Base-by-base conservation (phyloP, 78 protist genomes). In the Dictyostelium firmibasis region DNA sequence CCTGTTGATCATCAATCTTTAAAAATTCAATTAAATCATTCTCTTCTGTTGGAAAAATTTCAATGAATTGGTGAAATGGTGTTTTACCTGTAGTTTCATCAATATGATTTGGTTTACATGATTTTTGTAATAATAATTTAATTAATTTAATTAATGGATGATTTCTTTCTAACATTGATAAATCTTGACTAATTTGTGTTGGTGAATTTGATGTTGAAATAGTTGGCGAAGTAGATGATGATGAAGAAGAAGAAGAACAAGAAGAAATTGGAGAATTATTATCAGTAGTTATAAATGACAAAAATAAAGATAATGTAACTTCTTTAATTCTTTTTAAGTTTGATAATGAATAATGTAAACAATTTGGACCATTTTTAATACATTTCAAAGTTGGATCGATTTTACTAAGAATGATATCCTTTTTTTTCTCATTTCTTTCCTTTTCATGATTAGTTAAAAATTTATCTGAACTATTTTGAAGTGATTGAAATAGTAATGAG, bases 321-420 rank as follows among this genome's bases (percentile, higher is more conserved):
- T 38, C 60, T 43, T 82, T 82, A 38, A 82, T 82, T 29, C 27
- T 25, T 10, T 78, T 69, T 25, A 89, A 53, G 69, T 69, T 89
- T 16, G 76, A 16, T n/a, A 89, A 47, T 29, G 60, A 8, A 47
- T 53, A 81, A 47, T 78, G 86, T 44, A 89, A 35, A 67, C 94
- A 89, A 16, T 86, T 81, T 29, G 94, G 94, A 33, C 94, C 94
- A 11, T 87, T 60, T 38, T 89, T 77, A n/a, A 89, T 69, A 27
- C 64, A 35, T 44, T 69, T 81, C 23, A 36, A 38, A 31, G 27
- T 62, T 14, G 76, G 67, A 62, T 82, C 85, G 3, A 87, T 31
- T 60, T 81, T 89, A n/a, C 27, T 14, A 1, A 81, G 2, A 23
- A 89, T 69, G 0, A 11, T 33, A 11, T 78, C 69, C 31, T 89